Evolutionary conservation across 176 grass and related monocot species (phyloP).

Genomic region (Elaeis guineensis): DNA sequence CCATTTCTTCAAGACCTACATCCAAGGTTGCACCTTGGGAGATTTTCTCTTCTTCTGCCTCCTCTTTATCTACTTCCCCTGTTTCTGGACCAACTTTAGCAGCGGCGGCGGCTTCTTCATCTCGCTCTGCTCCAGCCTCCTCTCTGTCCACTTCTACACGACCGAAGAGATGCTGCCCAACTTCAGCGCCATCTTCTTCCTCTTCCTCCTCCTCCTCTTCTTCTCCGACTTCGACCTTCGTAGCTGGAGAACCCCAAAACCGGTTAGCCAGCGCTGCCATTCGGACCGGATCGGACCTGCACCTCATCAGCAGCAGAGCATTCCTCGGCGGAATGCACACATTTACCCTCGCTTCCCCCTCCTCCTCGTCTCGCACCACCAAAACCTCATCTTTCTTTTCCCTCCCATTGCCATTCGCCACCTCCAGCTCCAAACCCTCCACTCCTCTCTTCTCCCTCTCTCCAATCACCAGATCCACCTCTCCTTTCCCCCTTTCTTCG

Average conservation of each 20-base stretch:
- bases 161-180: conserved; percentile 1
- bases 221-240: conserved; percentile 38
- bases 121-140: background rate
- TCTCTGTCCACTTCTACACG: background rate
- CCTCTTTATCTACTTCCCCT: conserved; percentile 17
- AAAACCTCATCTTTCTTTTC: conserved; percentile 73
- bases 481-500: conserved; percentile 37
- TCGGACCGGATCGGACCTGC: conserved; percentile 82
- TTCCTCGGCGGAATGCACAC: conserved; percentile 88
- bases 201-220: conserved; percentile 22
- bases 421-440: conserved; percentile 32
- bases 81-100: background rate
- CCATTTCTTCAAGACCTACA: conserved; percentile 5
- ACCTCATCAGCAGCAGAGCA: conserved; percentile 88
- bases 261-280: conserved; percentile 66
- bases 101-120: conserved; percentile 24
- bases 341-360: conserved; percentile 68
- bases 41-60: conserved; percentile 24
- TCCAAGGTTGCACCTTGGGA: conserved; percentile 10
- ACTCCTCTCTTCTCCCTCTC: conserved; percentile 14
- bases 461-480: conserved; percentile 46
- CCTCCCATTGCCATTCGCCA: conserved; percentile 18
- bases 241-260: conserved; percentile 74
- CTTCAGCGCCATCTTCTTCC: conserved; percentile 2
- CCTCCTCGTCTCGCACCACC: conserved; percentile 35